Percentiles rank a stretch among this genome's conserved stretches.
phyloP scores from a whole-genome alignment of 1,284 basidiomycete genomes.

The Tilletia horrida region DNA sequence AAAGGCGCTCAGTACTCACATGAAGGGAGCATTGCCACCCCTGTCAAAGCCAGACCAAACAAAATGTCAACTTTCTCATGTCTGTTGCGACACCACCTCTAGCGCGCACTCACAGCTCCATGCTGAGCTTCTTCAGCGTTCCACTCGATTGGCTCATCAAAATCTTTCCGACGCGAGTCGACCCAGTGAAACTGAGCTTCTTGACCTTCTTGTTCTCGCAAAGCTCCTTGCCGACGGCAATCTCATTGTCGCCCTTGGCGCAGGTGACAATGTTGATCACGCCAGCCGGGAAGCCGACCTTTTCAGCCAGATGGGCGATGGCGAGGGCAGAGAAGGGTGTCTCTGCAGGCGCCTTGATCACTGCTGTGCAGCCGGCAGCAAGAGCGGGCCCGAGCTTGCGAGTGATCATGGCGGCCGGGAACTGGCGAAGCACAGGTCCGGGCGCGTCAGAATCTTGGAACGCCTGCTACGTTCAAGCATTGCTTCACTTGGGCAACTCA shows the following conservation, averaged over 20 bases:
- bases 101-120: conserved; percentile 34
- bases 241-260: conserved; percentile 67
- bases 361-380: conserved; percentile 87
- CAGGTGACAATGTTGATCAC: conserved; percentile 93
- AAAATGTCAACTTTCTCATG: no score
- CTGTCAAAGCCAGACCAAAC: background rate
- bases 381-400: conserved; percentile 84
- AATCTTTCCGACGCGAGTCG: conserved; percentile 84
- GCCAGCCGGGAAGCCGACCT: conserved; percentile 88
- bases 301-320: conserved; percentile 73
- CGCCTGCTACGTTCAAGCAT: background rate
- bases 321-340: conserved; percentile 92
- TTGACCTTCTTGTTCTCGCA: conserved; percentile 64
- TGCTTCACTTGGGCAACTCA: conserved; percentile 2
- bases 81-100: no score
- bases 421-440: conserved; percentile 23
- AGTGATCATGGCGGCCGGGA: conserved; percentile 63
- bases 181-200: conserved; percentile 91
- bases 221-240: conserved; percentile 70
- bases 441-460: no score
- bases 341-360: conserved; percentile 93
- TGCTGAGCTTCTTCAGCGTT: conserved; percentile 79
- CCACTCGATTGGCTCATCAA: conserved; percentile 76
- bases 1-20: conserved; percentile 52
- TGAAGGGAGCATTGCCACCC: conserved; percentile 84